Conservation (phyloP, 768 basidiomycete species). For the Termitomyces sp. region DNA sequence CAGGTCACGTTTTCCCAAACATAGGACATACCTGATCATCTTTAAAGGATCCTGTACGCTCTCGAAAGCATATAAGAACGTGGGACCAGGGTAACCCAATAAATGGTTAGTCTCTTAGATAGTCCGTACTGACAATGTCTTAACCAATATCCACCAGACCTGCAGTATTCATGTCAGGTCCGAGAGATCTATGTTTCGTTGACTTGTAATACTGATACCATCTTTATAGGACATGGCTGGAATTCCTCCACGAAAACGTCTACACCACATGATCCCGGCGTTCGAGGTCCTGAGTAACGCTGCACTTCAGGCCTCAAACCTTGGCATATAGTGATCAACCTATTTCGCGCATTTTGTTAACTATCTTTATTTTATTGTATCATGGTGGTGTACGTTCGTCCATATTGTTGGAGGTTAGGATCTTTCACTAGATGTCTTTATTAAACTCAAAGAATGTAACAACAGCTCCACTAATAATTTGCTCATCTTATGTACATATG, state of each 20-base stretch:
- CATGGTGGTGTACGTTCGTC: background rate
- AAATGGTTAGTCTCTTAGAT: constrained; percentile 26
- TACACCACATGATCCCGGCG: constrained; percentile 58
- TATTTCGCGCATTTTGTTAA: background rate
- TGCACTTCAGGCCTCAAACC: constrained; percentile 49
- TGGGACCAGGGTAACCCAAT: constrained; percentile 52
- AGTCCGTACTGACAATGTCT: background rate
- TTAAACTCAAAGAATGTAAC: constrained; percentile 6
- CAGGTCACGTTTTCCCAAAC: constrained; percentile 16
- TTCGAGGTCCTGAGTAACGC: constrained; percentile 51
- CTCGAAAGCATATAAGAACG: constrained; percentile 55
- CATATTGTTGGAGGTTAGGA: constrained; percentile 4
- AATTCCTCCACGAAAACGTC: constrained; percentile 56
- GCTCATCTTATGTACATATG: background rate
- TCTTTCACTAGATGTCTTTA: constrained; percentile 4
- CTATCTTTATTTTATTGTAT: constrained; percentile 11
- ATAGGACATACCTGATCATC: constrained; percentile 1
- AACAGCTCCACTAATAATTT: constrained; percentile 5
- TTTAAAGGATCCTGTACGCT: constrained; percentile 32
- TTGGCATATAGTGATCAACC: constrained; percentile 47
- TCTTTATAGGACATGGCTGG: constrained; percentile 42
- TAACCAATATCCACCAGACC: constrained; percentile 21
- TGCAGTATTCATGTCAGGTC: constrained; percentile 45
- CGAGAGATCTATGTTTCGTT: constrained; percentile 11
- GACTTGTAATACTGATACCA: constrained; percentile 14